These are phyloP conservation scores for Phytopythium litorale DNA, from an alignment of 352 stramenopile genomes.

Conservation along the genomic window DNA sequence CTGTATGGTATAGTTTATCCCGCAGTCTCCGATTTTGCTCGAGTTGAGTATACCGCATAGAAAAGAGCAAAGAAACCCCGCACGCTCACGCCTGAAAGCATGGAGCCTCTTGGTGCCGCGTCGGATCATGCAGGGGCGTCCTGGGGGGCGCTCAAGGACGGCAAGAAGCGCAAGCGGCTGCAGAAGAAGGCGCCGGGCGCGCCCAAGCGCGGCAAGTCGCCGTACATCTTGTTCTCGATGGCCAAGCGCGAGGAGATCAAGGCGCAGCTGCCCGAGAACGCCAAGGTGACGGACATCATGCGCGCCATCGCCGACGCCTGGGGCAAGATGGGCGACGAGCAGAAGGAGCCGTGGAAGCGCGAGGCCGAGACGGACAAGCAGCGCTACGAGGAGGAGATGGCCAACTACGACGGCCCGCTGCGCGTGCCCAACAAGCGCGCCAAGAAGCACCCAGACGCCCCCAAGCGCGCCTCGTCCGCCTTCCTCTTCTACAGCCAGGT, in stretches of 20 bases:
- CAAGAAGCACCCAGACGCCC: constrained; percentile 94
- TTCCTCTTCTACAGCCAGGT: constrained; percentile 95
- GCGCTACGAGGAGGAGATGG: constrained; percentile 93
- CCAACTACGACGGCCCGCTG: constrained; percentile 89
- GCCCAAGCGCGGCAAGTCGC: constrained; percentile 88
- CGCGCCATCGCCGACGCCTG: constrained; percentile 89
- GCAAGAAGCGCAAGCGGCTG: constrained; percentile 88
- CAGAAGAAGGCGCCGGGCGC: constrained; percentile 89
- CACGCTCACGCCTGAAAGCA: no score
- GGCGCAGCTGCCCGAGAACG: constrained; percentile 72
- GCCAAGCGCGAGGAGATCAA: constrained; percentile 91
- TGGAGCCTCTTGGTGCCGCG: constrained; percentile 65
- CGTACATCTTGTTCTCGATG: constrained; percentile 93
- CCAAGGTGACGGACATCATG: constrained; percentile 91
- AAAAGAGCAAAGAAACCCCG: constrained; percentile 70
- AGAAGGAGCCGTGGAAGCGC: constrained; percentile 92
- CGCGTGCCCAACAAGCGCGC: constrained; percentile 91
- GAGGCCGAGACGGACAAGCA: constrained; percentile 92
- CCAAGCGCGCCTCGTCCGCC: constrained; percentile 92
- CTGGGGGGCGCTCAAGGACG: constrained; percentile 69
- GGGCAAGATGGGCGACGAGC: constrained; percentile 87
- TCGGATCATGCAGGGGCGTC: constrained; percentile 57
- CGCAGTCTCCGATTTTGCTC: constrained; percentile 76
- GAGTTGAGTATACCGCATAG: constrained; percentile 78
- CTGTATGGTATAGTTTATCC: constrained; percentile 81